These are phyloP conservation scores for Geranium brycei DNA, from an alignment of 345 rosid species.

Conservation along the genomic window DNA sequence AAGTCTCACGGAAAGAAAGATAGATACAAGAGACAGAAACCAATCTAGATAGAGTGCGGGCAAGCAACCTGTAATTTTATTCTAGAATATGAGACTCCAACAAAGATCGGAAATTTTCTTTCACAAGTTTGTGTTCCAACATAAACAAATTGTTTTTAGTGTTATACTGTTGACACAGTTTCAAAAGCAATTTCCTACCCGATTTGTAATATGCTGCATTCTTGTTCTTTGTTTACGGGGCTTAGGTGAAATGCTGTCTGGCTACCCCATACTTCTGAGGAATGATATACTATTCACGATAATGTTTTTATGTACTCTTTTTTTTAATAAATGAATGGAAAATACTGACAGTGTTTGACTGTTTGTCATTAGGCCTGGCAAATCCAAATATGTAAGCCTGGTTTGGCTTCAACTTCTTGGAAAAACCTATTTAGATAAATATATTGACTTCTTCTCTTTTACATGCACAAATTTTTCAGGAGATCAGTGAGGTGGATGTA, in stretches of 20 bases:
- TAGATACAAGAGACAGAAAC: too few species aligned
- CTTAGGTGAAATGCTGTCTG: background rate
- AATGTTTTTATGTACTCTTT: too few species aligned
- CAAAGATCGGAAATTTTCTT: background rate
- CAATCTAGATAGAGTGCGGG: too few species aligned
- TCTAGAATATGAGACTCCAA: background rate
- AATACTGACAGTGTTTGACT: background rate
- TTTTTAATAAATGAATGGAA: too few species aligned
- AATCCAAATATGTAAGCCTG: background rate
- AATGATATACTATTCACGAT: background rate
- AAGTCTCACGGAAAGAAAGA: too few species aligned
- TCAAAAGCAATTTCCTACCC: background rate
- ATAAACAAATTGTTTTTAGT: background rate
- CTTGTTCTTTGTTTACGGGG: background rate
- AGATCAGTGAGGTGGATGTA: slow-evolving; percentile 36
- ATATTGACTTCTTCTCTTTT: slow-evolving; percentile 6
- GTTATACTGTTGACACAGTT: background rate
- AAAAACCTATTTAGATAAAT: background rate
- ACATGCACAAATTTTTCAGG: slow-evolving; percentile 29
- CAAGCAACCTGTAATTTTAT: too few species aligned
- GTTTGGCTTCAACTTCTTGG: slow-evolving; percentile 3
- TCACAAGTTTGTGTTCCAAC: background rate
- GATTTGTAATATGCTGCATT: background rate
- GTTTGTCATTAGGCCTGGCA: background rate
- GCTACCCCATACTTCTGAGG: background rate